phyloP scores from a whole-genome alignment of 192 early-diverging fungal genomes.

The Coemansia javaensis region DNA sequence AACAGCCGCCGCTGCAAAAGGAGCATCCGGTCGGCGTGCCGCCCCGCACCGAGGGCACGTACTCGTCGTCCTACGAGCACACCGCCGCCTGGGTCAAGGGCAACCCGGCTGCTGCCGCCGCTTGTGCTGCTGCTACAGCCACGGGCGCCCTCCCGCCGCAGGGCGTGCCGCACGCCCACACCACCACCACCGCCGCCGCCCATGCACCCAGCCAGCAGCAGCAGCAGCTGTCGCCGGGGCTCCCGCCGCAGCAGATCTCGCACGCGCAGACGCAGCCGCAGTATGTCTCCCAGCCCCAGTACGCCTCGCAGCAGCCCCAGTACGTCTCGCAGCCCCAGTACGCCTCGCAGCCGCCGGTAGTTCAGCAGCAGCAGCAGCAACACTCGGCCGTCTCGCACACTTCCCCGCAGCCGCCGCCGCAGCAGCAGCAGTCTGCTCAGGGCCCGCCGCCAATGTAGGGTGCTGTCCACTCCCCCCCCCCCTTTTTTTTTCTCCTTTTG shows the following conservation, averaged over 20 bases:
- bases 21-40: slow-evolving; percentile 7
- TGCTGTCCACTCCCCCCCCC: too few species aligned
- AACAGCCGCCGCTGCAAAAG: background rate
- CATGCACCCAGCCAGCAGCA: too few species aligned
- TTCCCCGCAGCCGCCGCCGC: slow-evolving; percentile 5
- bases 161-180: too few species aligned
- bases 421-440: too few species aligned
- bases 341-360: background rate
- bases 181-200: too few species aligned
- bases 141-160: too few species aligned
- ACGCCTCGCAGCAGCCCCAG: slow-evolving; percentile 4
- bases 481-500: too few species aligned
- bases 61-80: slow-evolving; percentile 50
- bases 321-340: background rate
- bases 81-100: slow-evolving; percentile 46
- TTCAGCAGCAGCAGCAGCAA: slow-evolving; percentile 3
- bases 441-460: too few species aligned
- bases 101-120: too few species aligned
- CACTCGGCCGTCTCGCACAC: too few species aligned
- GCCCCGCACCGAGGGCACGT: slow-evolving; percentile 36
- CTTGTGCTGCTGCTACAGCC: too few species aligned
- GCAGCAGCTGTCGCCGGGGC: slow-evolving; percentile 1
- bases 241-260: background rate
- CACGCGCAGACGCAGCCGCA: background rate
- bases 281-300: background rate